Evolutionary conservation across 2,329 filamentous ascomycete genomes (phyloP).

Genomic region (Fusarium drepaniforme): DNA sequence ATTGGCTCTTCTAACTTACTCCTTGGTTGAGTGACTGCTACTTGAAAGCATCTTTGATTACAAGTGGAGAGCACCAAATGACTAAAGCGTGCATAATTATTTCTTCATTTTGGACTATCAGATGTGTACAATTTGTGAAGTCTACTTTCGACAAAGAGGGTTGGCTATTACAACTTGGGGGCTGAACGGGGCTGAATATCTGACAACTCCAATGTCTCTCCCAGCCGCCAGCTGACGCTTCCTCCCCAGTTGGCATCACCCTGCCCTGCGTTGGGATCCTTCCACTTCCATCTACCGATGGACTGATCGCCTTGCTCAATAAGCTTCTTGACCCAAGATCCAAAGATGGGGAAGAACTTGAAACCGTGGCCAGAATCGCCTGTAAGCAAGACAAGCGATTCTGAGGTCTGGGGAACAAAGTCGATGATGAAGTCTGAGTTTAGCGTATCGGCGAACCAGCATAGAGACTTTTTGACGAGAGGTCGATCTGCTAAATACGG

Average conservation of each 20-base stretch:
- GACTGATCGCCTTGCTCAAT: constrained; percentile 40
- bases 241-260: not conserved
- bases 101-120: not conserved
- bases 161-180: not conserved
- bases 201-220: not conserved
- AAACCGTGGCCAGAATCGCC: constrained; percentile 74
- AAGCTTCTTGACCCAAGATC: constrained; percentile 63
- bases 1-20: rapidly evolving
- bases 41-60: not conserved
- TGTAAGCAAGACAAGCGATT: constrained; percentile 60
- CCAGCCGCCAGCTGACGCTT: not conserved
- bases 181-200: not conserved
- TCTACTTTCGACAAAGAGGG: not conserved
- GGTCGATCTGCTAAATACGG: constrained; percentile 66
- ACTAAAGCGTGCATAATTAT: no score
- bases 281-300: not conserved
- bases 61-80: not conserved
- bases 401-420: constrained; percentile 63
- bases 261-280: not conserved
- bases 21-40: not conserved
- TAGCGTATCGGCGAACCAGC: constrained; percentile 72
- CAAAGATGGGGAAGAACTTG: constrained; percentile 73
- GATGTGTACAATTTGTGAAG: not conserved
- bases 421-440: constrained; percentile 73
- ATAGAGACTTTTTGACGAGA: constrained; percentile 66